A percentile compares a stretch with the other conserved stretches of the same genome.
phyloP scores from a whole-genome alignment of 306 rosid species.

The Rubus parviflorus region DNA sequence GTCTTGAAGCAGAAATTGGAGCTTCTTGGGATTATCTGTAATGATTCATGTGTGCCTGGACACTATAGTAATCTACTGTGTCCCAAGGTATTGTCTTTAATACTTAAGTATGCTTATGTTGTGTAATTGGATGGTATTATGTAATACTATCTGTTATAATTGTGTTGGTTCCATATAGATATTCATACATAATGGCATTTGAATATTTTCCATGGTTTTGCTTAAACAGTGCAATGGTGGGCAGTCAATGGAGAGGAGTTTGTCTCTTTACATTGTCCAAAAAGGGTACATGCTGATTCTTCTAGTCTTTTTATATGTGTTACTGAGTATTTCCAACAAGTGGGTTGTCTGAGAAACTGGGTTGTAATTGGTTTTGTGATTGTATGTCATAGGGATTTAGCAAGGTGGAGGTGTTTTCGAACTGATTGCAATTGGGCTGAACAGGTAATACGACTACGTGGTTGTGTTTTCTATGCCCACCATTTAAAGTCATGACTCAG shows the following conservation, averaged over 20 bases:
- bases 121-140: not conserved
- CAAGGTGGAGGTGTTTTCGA: constrained; percentile 94
- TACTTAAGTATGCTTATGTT: not conserved
- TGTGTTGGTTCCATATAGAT: constrained; percentile 12
- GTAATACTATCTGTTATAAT: not conserved
- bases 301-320: constrained; percentile 12
- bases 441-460: constrained; percentile 41
- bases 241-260: constrained; percentile 67
- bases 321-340: not conserved
- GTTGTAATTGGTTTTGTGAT: constrained; percentile 16
- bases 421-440: constrained; percentile 74
- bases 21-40: constrained; percentile 56
- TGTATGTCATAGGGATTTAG: constrained; percentile 56
- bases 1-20: constrained; percentile 64
- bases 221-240: constrained; percentile 80
- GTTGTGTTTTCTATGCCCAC: not conserved
- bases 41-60: constrained; percentile 60
- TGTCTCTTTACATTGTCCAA: constrained; percentile 72
- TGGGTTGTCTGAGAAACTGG: constrained; percentile 21
- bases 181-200: not conserved
- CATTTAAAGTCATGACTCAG: constrained; percentile 1
- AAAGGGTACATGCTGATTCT: constrained; percentile 48
- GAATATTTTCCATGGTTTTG: constrained; percentile 3
- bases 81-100: constrained; percentile 58
- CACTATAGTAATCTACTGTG: constrained; percentile 58